Evolutionary conservation across 139 green algal genomes (phyloP).

Genomic region (Chlamydomonas urium): DNA sequence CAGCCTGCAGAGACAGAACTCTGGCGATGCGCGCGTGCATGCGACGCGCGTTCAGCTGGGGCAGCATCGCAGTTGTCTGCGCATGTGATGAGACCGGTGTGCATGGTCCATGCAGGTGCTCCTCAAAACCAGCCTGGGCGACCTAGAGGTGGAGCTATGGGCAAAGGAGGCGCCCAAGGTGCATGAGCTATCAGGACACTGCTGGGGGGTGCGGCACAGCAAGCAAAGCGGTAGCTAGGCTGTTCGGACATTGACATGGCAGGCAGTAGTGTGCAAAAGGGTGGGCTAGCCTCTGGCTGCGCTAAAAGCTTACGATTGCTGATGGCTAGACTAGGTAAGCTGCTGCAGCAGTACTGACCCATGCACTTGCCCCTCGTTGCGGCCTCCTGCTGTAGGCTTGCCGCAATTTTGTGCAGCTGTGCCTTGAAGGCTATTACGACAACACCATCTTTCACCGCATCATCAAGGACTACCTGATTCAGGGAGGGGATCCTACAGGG

Average conservation of each 20-base stretch:
- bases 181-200: not conserved
- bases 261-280: not conserved
- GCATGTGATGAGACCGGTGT: not conserved
- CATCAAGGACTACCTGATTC: constrained; percentile 72
- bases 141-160: constrained; percentile 96
- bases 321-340: not conserved
- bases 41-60: not conserved
- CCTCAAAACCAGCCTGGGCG: constrained; percentile 80
- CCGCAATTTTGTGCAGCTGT: constrained; percentile 96
- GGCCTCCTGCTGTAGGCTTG: constrained; percentile 39
- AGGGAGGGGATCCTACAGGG: constrained; percentile 74
- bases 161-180: constrained; percentile 90
- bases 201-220: too few species aligned
- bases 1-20: not conserved
- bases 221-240: too few species aligned
- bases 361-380: not conserved
- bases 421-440: constrained; percentile 93
- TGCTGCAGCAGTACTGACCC: not conserved
- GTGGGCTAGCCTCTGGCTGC: not conserved
- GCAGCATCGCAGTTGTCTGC: not conserved
- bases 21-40: not conserved
- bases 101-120: constrained; percentile 62
- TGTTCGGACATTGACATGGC: too few species aligned
- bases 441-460: constrained; percentile 85
- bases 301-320: not conserved